Evolutionary conservation across 2,329 filamentous ascomycete species (phyloP), one percentile per base, ranked within the genome.

Genomic region (Botrytis fabae): DNA sequence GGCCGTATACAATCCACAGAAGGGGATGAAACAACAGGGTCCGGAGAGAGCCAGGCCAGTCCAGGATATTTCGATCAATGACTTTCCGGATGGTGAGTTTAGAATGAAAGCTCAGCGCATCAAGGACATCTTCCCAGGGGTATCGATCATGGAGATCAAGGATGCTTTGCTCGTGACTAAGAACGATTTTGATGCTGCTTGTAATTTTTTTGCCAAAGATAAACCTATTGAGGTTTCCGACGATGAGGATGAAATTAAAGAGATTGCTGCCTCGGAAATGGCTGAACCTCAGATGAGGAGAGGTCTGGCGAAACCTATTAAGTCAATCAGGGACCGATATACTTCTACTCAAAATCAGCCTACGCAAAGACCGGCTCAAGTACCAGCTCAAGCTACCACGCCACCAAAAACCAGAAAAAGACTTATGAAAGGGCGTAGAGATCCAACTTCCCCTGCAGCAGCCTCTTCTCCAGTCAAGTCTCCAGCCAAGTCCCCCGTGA

Each of bases 281-380:
- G 73, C 72, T 60, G 88, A 87, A 77, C 82, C 83, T 70, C 82
- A 83, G n/a, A 86, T 85, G 63, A 87, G 86, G 80, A 86, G 88
- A 75, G 83, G 85, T 68, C 83, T 90, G 46, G 87, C 88, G 75
- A 84, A 83, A 18, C 86, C 86, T 9, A 84, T 83, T 22, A 85
- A 85, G 73, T 85, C 83, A 9, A 89, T 93, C 73, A 85, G 87
- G 74, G 85, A 90, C 74, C 89, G 88, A 78, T 91, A 86, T 83
- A 83, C 84, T 22, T 83, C 84, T 10, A 85, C 84, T 61, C 86
- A 86, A 75, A 81, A 80, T 60, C 74, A 78, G 7, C 69, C 72
- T 35, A 73, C 78, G 10, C 79, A 78, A 72, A 78, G 77, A 42
- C 46, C 61, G 12, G n/a, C 74, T 46, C 46, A 71, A 12, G 63